Percentiles rank a stretch among this genome's conserved stretches.
Conservation (phyloP, 345 rosid genomes). For the Camelina neglecta region DNA sequence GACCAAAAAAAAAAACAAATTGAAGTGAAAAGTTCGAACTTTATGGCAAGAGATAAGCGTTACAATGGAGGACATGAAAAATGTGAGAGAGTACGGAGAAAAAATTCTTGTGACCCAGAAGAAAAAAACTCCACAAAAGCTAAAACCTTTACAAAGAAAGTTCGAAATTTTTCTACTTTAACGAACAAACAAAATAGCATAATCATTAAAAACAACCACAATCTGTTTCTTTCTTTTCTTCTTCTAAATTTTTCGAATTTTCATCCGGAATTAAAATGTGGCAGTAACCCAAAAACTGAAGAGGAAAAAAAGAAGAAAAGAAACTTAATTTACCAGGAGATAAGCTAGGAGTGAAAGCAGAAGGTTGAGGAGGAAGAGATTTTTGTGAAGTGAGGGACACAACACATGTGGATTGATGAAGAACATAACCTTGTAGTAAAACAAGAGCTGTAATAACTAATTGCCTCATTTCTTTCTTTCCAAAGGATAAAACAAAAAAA, state of each 20-base stretch:
- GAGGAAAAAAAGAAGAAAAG: not conserved
- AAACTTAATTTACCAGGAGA: constrained; percentile 65
- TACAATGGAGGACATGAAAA: constrained; percentile 29
- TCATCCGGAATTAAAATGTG: not conserved
- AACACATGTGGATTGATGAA: constrained; percentile 54
- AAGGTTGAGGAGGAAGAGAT: constrained; percentile 51
- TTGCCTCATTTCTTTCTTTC: constrained; percentile 48
- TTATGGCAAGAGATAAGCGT: constrained; percentile 22
- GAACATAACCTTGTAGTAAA: constrained; percentile 44
- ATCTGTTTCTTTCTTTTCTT: not conserved
- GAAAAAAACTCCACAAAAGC: constrained; percentile 26
- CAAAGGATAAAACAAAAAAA: not conserved
- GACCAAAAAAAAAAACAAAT: constrained; percentile 6
- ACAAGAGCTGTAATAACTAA: constrained; percentile 48
- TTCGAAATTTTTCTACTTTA: constrained; percentile 8
- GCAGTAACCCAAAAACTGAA: constrained; percentile 3
- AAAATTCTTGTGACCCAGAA: constrained; percentile 30
- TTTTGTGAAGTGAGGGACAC: constrained; percentile 42
- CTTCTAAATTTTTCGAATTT: constrained; percentile 19
- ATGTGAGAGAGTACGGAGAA: constrained; percentile 9
- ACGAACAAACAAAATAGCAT: constrained; percentile 2
- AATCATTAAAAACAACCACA: constrained; percentile 11
- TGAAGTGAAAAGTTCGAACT: constrained; percentile 22
- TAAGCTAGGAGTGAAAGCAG: constrained; percentile 56
- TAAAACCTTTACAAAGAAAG: constrained; percentile 29